Conservation (phyloP, 176 grass and related monocot genomes). For the Rhynchospora tenuis region DNA sequence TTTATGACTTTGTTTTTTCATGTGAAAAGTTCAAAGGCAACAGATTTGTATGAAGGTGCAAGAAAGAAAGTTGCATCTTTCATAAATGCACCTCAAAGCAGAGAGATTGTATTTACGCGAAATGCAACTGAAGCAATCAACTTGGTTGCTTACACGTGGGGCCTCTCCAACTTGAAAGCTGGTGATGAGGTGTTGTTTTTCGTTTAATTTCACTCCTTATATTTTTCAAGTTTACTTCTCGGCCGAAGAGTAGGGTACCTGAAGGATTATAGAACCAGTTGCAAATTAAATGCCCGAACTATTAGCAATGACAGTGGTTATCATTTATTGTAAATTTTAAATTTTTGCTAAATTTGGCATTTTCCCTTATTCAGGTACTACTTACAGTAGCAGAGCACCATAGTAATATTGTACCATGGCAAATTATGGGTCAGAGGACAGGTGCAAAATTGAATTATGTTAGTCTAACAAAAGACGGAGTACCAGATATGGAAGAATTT, state of each 20-base stretch:
- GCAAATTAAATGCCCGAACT: background rate
- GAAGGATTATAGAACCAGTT: background rate
- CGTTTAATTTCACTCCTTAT: background rate
- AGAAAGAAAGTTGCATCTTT: constrained; percentile 92
- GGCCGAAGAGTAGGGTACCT: background rate
- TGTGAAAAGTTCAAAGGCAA: constrained; percentile 65
- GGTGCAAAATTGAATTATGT: constrained; percentile 87
- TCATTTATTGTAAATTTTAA: background rate
- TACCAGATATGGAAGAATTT: constrained; percentile 76
- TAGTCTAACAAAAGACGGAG: constrained; percentile 69
- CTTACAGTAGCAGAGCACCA: constrained; percentile 88
- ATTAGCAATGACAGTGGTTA: background rate
- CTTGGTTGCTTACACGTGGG: constrained; percentile 92
- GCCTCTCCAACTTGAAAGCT: constrained; percentile 65
- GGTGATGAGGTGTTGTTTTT: constrained; percentile 55
- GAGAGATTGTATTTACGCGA: constrained; percentile 89
- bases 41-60: constrained; percentile 83
- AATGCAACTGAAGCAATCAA: constrained; percentile 99
- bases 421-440: constrained; percentile 76
- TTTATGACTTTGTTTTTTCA: constrained; percentile 3
- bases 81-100: constrained; percentile 66
- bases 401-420: constrained; percentile 89
- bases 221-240: constrained; percentile 11
- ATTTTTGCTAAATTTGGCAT: background rate
- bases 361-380: constrained; percentile 45